Conservation (phyloP, 768 basidiomycete species). For the Russula dissimulans region DNA sequence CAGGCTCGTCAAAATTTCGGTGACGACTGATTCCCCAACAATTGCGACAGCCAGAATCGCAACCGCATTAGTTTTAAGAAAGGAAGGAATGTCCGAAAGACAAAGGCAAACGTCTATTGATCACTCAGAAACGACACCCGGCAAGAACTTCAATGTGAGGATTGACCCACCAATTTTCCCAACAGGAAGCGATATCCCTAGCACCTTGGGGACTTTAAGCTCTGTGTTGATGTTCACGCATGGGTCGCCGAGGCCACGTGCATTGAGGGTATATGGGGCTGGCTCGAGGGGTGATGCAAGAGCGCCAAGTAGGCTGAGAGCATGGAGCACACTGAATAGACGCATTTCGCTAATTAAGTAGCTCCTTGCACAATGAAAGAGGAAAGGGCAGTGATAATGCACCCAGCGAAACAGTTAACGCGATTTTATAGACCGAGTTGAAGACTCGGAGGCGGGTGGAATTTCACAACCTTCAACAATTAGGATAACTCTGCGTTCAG, state of each 20-base stretch:
- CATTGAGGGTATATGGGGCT: neutral
- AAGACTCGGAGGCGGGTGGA: no score
- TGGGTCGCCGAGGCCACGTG: constrained; percentile 27
- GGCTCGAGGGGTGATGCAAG: no score
- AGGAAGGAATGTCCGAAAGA: constrained; percentile 29
- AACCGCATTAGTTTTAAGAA: constrained; percentile 28
- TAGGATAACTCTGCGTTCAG: no score
- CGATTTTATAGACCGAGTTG: no score
- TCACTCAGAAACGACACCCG: neutral
- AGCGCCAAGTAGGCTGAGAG: no score
- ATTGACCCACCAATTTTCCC: constrained; percentile 25
- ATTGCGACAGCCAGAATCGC: constrained; percentile 26
- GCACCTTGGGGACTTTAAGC: constrained; percentile 25
- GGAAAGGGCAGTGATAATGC: no score
- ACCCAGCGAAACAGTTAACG: no score
- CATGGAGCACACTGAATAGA: no score
- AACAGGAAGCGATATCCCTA: constrained; percentile 22
- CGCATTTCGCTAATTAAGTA: no score
- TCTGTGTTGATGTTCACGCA: constrained; percentile 32
- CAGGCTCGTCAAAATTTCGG: constrained; percentile 28
- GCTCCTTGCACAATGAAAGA: no score
- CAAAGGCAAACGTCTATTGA: constrained; percentile 36
- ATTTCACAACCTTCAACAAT: no score
- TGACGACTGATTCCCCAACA: constrained; percentile 27
- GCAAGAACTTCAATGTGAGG: neutral